Base-by-base conservation (phyloP, 176 grass and related monocot species). In the Aegilops umbellulata region DNA sequence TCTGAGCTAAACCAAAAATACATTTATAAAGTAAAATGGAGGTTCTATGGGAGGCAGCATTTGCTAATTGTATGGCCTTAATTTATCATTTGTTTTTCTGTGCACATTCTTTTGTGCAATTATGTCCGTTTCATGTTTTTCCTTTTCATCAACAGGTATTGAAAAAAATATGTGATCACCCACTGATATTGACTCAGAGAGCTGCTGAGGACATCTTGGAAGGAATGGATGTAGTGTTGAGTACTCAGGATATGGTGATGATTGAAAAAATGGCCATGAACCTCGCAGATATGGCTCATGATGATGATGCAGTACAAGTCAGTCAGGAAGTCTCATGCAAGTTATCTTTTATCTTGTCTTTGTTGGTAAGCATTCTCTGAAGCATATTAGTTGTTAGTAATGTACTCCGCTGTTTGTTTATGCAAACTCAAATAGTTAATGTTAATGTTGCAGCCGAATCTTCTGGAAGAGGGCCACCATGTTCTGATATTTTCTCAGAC, bases 101-200 rank as follows among this genome's bases (percentile, higher is more conserved):
- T 81, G 70, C 8, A 41, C 49, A 39, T 53, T 79, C 41, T 26
- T 79, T 74, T 3, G 10, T 87, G 55, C 10, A 74, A 49, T 35
- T 80, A 74, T 69, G 62, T 34, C 49, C 26, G 24, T 6, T 80
- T 64, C 32, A 62, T 76, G 11, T 60, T 85, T 73, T 68, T 69
- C 15, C 27, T 78, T 24, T 85, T 79, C 27, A 78, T 85, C 73
- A 82, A 82, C 70, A 98, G 96, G 94, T 95, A 90, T 69, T 98
- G 81, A 98, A 98, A 84, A 95, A 98, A 83, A 95, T 95, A 88
- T 98, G 93, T 67, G 92, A 98, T 75, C 96, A 98, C 35, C 96
- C 96, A 76, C 76, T 92, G 65, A 84, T 95, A 49, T 83, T 95
- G 44, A 95, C 93, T 77, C 88, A 95, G 84, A 94, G 34, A 91